phyloP scores from a whole-genome alignment of 1,284 basidiomycete genomes.

The Salmacisia buchloeana region DNA sequence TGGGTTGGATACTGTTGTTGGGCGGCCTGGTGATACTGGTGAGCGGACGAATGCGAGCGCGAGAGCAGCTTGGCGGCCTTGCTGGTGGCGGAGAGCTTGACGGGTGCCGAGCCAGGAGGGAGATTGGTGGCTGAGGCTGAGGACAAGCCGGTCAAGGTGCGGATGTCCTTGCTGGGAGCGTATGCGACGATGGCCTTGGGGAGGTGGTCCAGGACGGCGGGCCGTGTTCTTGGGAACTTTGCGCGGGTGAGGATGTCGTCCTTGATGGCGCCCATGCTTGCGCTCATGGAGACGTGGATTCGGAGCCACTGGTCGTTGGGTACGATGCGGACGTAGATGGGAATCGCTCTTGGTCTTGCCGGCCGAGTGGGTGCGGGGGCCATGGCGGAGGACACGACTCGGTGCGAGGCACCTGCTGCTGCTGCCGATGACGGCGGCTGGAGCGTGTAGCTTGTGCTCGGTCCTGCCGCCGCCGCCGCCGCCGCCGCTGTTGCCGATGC shows the following conservation, averaged over 20 bases:
- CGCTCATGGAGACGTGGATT: slow-evolving; percentile 23
- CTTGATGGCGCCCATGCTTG: slow-evolving; percentile 32
- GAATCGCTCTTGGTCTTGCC: slow-evolving; percentile 11
- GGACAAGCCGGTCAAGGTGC: slow-evolving; percentile 9
- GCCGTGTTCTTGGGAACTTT: slow-evolving; percentile 4
- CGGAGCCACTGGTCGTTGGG: slow-evolving; percentile 38
- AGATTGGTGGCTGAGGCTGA: background rate
- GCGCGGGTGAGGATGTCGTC: slow-evolving; percentile 22
- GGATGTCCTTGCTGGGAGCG: background rate
- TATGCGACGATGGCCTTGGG: slow-evolving; percentile 22
- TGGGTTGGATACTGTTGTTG: too few species aligned
- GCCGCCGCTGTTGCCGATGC: too few species aligned
- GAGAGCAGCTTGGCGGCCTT: too few species aligned
- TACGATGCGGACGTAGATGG: slow-evolving; percentile 35
- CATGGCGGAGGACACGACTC: background rate
- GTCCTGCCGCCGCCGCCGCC: too few species aligned
- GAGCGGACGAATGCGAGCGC: too few species aligned
- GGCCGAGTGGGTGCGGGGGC: background rate
- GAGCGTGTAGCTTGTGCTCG: too few species aligned
- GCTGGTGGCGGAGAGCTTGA: too few species aligned
- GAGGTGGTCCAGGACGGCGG: slow-evolving; percentile 12
- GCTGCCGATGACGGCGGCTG: too few species aligned
- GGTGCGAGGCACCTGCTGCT: too few species aligned
- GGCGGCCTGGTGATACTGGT: too few species aligned
- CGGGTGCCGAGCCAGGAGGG: too few species aligned